Evolutionary conservation across 306 rosid genomes (phyloP), one percentile per base, ranked within the genome.

Genomic region (Gleditsia sinensis): DNA sequence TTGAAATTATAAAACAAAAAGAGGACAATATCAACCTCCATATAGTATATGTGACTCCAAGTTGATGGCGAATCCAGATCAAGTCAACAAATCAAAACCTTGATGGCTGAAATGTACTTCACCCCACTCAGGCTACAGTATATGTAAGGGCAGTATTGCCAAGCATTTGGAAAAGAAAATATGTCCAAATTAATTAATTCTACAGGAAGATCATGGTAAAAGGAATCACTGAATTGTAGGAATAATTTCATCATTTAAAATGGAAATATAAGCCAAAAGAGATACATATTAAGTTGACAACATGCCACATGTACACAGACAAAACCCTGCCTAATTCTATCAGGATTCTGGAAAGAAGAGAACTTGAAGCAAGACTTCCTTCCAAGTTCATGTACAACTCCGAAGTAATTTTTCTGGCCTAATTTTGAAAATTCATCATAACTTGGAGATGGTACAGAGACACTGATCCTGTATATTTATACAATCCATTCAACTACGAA

Each of bases 1-100:
- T 69, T 13, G 36, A 60, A 58, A 37, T 72, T 66, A 55, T 14
- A 53, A 72, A 60, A 78, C 64, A 75, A 84, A 58, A 59, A 37
- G 48, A 79, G 39, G 50, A n/a, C 37, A 19, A 81, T 71, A 58
- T 55, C 50, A 63, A 70, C 64, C 66, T 76, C 34, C 61, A 28
- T 55, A 49, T n/a, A 73, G 49, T 55, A 55, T 40, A 71, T 40
- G 21, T 6, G 67, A 75, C 39, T 66, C 33, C 77, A 83, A 46
- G 33, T 32, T 69, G 69, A 74, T 46, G 49, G 53, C 45, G 69
- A 46, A 65, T 23, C 32, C 36, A 62, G 28, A 39, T 69, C 54
- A 74, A 19, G 70, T 25, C 72, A 43, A 74, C 51, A 55, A 55
- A 63, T 25, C 17, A 67, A 63, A 54, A 53, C 71, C 78, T 61